These are phyloP conservation scores for Populus hybrid DNA, from an alignment of 441 rosid genomes.

Conservation along the genomic window DNA sequence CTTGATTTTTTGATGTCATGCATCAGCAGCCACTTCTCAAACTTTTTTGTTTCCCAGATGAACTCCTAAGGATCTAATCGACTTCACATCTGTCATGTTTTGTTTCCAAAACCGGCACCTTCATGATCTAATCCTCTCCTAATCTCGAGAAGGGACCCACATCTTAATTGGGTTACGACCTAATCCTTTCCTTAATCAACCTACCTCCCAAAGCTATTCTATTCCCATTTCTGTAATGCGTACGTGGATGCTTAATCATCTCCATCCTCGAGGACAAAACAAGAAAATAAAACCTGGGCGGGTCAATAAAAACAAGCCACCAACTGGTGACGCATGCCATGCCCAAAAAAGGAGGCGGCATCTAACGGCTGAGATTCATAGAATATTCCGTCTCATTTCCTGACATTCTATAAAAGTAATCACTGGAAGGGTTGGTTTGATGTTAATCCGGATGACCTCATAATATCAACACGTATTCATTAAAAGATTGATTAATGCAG, in stretches of 20 bases:
- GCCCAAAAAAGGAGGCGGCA: background rate
- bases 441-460: slow-evolving; percentile 6
- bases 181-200: background rate
- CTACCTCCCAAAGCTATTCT: background rate
- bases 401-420: background rate
- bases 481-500: background rate
- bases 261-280: background rate
- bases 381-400: slow-evolving; percentile 8
- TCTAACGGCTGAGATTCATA: background rate
- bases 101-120: background rate
- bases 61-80: background rate
- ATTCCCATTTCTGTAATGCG: background rate
- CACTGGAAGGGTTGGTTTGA: background rate
- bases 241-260: background rate
- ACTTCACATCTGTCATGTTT: background rate
- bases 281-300: background rate
- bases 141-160: background rate
- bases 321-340: background rate
- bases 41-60: background rate
- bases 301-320: background rate
- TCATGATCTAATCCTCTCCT: background rate
- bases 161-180: background rate
- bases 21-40: background rate
- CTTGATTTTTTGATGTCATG: background rate
- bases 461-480: background rate